Percentiles rank a stretch among this genome's conserved stretches.
These are phyloP conservation scores for Dothideomycetidae sp. DNA, from an alignment of 2,329 filamentous ascomycete genomes.

Conservation along the genomic window DNA sequence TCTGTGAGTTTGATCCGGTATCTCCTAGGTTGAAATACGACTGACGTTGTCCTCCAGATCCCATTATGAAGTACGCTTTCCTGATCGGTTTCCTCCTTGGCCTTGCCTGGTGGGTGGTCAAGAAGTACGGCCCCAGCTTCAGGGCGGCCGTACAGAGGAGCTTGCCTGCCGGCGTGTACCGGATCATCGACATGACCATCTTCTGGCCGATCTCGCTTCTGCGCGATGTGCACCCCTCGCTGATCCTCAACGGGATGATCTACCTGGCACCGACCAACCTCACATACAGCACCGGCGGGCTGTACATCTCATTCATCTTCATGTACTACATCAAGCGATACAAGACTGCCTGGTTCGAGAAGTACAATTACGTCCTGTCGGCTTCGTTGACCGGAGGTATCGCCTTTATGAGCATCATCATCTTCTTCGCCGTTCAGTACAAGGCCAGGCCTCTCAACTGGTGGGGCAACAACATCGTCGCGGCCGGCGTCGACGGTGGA, in stretches of 20 bases:
- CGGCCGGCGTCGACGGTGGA: background rate
- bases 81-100: conserved; percentile 8
- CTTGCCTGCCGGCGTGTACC: background rate
- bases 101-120: conserved; percentile 6
- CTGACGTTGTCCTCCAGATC: no score
- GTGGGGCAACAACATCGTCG: conserved; percentile 67
- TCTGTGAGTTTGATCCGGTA: no score
- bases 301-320: conserved; percentile 11
- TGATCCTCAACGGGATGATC: conserved; percentile 11
- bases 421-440: conserved; percentile 37
- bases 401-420: conserved; percentile 28
- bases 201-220: no score
- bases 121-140: background rate
- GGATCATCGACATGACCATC: conserved; percentile 1
- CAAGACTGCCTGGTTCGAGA: conserved; percentile 10
- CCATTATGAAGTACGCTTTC: conserved; percentile 8
- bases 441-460: conserved; percentile 59
- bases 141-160: no score
- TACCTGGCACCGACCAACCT: conserved; percentile 10
- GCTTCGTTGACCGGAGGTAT: conserved; percentile 29
- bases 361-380: conserved; percentile 40
- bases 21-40: no score
- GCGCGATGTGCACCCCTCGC: conserved; percentile 8
- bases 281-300: conserved; percentile 10
- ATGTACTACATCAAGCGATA: conserved; percentile 10